Base-by-base conservation (phyloP, 164 flowering plant genomes). In the Vitis cinerea region DNA sequence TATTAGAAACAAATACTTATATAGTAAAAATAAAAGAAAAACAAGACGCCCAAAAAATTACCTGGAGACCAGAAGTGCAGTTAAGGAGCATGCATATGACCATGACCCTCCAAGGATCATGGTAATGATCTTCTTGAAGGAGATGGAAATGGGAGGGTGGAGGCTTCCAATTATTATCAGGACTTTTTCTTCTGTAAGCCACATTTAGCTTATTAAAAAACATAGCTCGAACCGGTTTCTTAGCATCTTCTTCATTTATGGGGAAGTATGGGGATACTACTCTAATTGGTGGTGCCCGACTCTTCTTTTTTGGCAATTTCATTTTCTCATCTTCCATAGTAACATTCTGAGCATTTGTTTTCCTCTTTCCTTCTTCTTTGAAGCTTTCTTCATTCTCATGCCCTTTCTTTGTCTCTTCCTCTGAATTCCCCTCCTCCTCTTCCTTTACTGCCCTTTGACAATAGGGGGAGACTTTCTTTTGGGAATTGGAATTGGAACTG, bases 41-140 rank as follows among this genome's bases (percentile, higher is more conserved):
- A 37, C 44, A 37, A 37, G 44, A 37, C 0, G 44, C 44, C 44
- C 44, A 58, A 68, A 50, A 47, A 50, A 23, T 44, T 30, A 89
- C 98, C 98, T 88, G 94, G 2, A 9, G 0, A 23, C 97, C 98
- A 57, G 85, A 64, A 8, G 98, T 91, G 23, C 73, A 31, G 66
- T 91, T 93, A 16, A 91, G 86, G 67, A 91, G 93, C 85, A 90
- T 88, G 56, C 97, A 93, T 27, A 93, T 93, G 4, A 91, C 85
- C 74, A 93, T 67, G 47, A 93, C 92, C 78, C 90, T 88, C 98
- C 98, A 93, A 54, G 98, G 97, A 69, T 93, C 98, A 68, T 80
- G 74, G 2, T 52, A 73, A 81, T 93, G 92, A 14, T 84, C 81
- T 68, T 91, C 90, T 70, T 93, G 98, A 15, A 93, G 74, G 8